Base-by-base conservation (phyloP, 1,139 yeast species). In the Nakaseomyces kungkrabaensis region DNA sequence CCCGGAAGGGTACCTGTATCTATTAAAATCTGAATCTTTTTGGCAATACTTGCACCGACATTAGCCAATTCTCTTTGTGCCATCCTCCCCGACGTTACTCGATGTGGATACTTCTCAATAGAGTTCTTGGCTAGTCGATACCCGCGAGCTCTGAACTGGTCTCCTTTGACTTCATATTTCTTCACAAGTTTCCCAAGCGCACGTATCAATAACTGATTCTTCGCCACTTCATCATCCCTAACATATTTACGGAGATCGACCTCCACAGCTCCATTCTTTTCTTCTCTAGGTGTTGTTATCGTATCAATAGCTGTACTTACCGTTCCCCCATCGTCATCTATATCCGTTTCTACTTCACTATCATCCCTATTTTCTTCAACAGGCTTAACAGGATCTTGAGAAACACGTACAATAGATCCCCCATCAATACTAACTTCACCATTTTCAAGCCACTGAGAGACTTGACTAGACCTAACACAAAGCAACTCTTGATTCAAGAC, bases 1-100 rank as follows among this genome's bases (percentile, higher is more conserved):
- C 72, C 73, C 17, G 67, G 58, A 32, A 77, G 61, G 1, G 59
- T 60, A 9, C 77, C 76, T 0, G 76, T 72, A 10, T 65, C 58
- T 11, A 69, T 59, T 7, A 78, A 72, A 52, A 74, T 78, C 48
- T 74, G 79, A 24, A 80, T 71, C 57, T 79, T 77, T 7, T 57
- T 59, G 0, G 79, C 77, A 45, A 79, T 70, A 10, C 73, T 66
- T 5, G 65, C 52, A 0, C 82, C 82, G 38, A 79, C 61, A 3
- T 76, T 74, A 0, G 72, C 69, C 11, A 76, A 57, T 47, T 67
- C 61, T 13, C 37, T 41, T 17, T 54, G 54, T 0, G 82, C 80
- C 51, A 77, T 72, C 13, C 61, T 57, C 0, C 70, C 71, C 0
- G 75, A 70, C 1, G 57, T 59, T 4, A 79, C 70, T 3, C 63